Conservation (phyloP, 1,284 basidiomycete species). For the Melampsora larici-populina region DNA sequence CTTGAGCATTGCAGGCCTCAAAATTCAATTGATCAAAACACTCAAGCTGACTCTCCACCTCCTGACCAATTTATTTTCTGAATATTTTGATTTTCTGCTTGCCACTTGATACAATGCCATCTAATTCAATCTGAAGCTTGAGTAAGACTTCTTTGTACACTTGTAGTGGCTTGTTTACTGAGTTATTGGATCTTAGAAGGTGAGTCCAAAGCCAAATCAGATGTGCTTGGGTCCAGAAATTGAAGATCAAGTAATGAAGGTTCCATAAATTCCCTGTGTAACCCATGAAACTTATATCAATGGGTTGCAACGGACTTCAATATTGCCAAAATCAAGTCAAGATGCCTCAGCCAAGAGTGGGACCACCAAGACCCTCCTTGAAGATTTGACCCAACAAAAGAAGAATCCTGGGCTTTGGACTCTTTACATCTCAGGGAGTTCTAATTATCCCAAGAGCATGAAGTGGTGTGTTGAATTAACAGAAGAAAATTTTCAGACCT, state of each 20-base stretch:
- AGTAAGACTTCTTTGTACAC: conserved; percentile 26
- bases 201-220: neutral
- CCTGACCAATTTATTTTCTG: conserved; percentile 26
- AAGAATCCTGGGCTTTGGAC: no score
- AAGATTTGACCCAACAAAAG: no score
- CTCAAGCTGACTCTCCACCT: conserved; percentile 36
- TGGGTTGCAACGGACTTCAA: no score
- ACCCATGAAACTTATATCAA: conserved; percentile 22
- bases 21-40: conserved; percentile 29
- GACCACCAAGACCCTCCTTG: no score
- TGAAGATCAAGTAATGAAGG: conserved; percentile 13
- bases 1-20: conserved; percentile 30
- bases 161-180: conserved; percentile 24
- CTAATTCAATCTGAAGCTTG: conserved; percentile 34
- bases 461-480: no score
- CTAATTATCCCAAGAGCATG: no score
- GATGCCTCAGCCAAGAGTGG: no score
- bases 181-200: conserved; percentile 28
- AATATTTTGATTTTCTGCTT: conserved; percentile 30
- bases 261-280: conserved; percentile 9
- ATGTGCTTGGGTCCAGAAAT: conserved; percentile 2
- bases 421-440: no score
- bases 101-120: conserved; percentile 33
- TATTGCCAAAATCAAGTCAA: no score
- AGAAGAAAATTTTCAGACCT: no score